These are phyloP conservation scores for Rhizopogon vulgaris DNA, from an alignment of 768 basidiomycete genomes.

Conservation along the genomic window DNA sequence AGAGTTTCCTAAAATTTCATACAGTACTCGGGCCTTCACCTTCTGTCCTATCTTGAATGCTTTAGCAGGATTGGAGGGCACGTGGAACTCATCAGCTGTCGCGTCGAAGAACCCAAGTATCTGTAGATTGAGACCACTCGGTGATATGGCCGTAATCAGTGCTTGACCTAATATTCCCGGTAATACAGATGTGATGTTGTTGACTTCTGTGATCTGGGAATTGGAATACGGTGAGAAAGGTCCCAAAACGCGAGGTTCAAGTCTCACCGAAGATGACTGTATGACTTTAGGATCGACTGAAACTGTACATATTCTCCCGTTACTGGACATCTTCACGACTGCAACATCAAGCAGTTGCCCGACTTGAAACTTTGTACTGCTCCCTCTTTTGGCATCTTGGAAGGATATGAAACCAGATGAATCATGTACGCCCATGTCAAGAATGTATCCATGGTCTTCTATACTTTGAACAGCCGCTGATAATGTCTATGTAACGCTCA, in stretches of 20 bases:
- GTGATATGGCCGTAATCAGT: slow-evolving; percentile 71
- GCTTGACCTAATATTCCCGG: slow-evolving; percentile 87
- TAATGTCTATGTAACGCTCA: slow-evolving; percentile 46
- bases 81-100: slow-evolving; percentile 78
- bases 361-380: slow-evolving; percentile 36
- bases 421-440: slow-evolving; percentile 78
- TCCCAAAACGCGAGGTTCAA: background rate
- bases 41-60: slow-evolving; percentile 62
- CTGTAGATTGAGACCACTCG: slow-evolving; percentile 79
- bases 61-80: slow-evolving; percentile 38
- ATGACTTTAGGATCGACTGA: slow-evolving; percentile 51
- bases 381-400: slow-evolving; percentile 64
- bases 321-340: slow-evolving; percentile 64
- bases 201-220: slow-evolving; percentile 65
- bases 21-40: slow-evolving; percentile 80
- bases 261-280: slow-evolving; percentile 49
- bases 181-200: slow-evolving; percentile 72
- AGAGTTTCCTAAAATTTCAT: slow-evolving; percentile 59
- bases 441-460: slow-evolving; percentile 92
- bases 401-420: slow-evolving; percentile 82
- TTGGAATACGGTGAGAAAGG: slow-evolving; percentile 1
- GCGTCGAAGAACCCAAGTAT: slow-evolving; percentile 90
- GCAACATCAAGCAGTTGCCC: slow-evolving; percentile 66
- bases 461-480: slow-evolving; percentile 73
- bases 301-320: slow-evolving; percentile 45